Conservation (phyloP, 345 rosid genomes). For the Viola odorata region DNA sequence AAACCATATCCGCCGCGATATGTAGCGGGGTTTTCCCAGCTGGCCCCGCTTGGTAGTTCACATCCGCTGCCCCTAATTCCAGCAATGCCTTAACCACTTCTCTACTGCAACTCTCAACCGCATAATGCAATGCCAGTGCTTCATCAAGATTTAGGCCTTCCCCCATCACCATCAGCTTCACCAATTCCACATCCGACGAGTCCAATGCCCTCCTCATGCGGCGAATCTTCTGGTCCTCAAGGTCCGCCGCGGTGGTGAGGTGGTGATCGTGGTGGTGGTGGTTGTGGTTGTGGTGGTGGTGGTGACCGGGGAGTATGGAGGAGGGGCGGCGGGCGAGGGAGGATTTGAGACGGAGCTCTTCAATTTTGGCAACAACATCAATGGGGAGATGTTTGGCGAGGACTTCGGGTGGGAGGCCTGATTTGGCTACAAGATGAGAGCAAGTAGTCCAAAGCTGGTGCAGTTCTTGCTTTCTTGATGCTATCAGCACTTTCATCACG, state of each 20-base stretch:
- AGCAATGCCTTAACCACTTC: slow-evolving; percentile 97
- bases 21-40: slow-evolving; percentile 92
- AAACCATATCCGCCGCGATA: slow-evolving; percentile 95
- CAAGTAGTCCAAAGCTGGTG: slow-evolving; percentile 95
- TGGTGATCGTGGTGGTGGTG: slow-evolving; percentile 58
- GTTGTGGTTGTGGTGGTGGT: slow-evolving; percentile 45
- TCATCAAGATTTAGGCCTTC: slow-evolving; percentile 98
- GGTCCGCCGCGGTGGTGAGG: slow-evolving; percentile 55
- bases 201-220: slow-evolving; percentile 94
- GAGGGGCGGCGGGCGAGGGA: slow-evolving; percentile 59
- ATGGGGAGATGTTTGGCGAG: slow-evolving; percentile 86
- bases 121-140: slow-evolving; percentile 88
- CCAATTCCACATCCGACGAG: slow-evolving; percentile 90
- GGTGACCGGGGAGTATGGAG: slow-evolving; percentile 62
- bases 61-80: slow-evolving; percentile 97
- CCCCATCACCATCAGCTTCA: slow-evolving; percentile 99
- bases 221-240: slow-evolving; percentile 89
- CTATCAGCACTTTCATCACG: slow-evolving; percentile 91
- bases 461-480: slow-evolving; percentile 97
- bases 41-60: slow-evolving; percentile 88
- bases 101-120: slow-evolving; percentile 93
- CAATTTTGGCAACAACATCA: slow-evolving; percentile 86
- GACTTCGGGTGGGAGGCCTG: slow-evolving; percentile 90
- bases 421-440: slow-evolving; percentile 92
- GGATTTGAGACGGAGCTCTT: slow-evolving; percentile 86